phyloP scores from a whole-genome alignment of 2,329 filamentous ascomycete species.

The Exophiala oligosperma region DNA sequence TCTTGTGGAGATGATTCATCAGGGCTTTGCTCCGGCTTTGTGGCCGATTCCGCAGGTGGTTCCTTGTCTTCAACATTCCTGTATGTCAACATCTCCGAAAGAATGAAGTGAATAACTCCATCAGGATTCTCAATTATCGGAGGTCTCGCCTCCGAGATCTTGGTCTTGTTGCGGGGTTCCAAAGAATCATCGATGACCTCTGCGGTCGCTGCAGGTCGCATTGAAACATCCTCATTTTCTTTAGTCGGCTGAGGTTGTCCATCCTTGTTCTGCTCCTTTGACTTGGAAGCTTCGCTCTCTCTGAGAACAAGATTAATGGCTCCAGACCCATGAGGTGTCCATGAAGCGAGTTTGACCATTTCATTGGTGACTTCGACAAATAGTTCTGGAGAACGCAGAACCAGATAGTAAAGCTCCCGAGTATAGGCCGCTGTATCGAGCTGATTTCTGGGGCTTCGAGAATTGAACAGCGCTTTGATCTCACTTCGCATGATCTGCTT shows the following conservation, averaged over 20 bases:
- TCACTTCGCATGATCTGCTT: slow-evolving; percentile 90
- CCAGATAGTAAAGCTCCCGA: slow-evolving; percentile 74
- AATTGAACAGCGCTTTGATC: slow-evolving; percentile 75
- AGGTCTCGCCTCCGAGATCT: slow-evolving; percentile 70
- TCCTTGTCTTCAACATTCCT: slow-evolving; percentile 90
- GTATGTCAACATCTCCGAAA: slow-evolving; percentile 89
- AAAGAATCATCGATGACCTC: slow-evolving; percentile 24
- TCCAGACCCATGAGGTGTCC: slow-evolving; percentile 17
- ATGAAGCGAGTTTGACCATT: slow-evolving; percentile 64
- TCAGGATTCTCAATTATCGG: slow-evolving; percentile 90
- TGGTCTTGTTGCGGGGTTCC: slow-evolving; percentile 42
- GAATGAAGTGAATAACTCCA: slow-evolving; percentile 90
- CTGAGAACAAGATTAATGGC: slow-evolving; percentile 18
- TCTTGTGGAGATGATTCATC: slow-evolving; percentile 45
- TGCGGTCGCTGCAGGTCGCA: slow-evolving; percentile 25
- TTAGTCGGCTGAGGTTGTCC: slow-evolving; percentile 14
- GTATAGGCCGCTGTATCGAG: slow-evolving; percentile 73
- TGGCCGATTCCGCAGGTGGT: slow-evolving; percentile 32
- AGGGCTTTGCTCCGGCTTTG: slow-evolving; percentile 36
- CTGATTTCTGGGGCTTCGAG: slow-evolving; percentile 50
- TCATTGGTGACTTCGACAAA: slow-evolving; percentile 90
- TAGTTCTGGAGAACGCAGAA: slow-evolving; percentile 76
- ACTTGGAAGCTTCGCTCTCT: slow-evolving; percentile 47
- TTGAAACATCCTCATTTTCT: slow-evolving; percentile 1
- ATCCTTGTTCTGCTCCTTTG: slow-evolving; percentile 35